Evolutionary conservation across 2,329 filamentous ascomycete genomes (phyloP).

Genomic region (Cladosporium halotolerans): DNA sequence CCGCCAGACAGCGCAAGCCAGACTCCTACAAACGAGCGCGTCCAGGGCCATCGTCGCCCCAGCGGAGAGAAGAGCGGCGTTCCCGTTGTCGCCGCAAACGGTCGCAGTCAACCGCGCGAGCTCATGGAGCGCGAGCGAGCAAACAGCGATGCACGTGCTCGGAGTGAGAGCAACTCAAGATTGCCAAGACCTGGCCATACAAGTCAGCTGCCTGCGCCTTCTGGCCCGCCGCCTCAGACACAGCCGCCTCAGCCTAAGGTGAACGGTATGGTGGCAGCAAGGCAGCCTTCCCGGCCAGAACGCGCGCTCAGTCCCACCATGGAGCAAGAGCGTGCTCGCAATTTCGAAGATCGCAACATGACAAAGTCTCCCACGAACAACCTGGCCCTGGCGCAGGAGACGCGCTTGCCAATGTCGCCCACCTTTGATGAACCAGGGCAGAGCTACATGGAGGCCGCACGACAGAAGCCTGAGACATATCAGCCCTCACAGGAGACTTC

Average conservation of each 20-base stretch:
- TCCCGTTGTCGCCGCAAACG: slow-evolving; percentile 3
- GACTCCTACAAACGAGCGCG: slow-evolving; percentile 28
- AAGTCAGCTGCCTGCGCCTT: slow-evolving; percentile 49
- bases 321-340: slow-evolving; percentile 24
- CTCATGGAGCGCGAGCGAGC: slow-evolving; percentile 25
- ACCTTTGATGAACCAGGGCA: slow-evolving; percentile 6
- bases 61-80: slow-evolving; percentile 26
- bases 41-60: slow-evolving; percentile 26
- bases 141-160: slow-evolving; percentile 15
- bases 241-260: slow-evolving; percentile 34
- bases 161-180: slow-evolving; percentile 43
- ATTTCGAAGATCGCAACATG: slow-evolving; percentile 21
- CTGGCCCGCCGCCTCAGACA: slow-evolving; percentile 59
- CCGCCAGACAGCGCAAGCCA: slow-evolving; percentile 53
- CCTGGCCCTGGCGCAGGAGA: slow-evolving; percentile 4
- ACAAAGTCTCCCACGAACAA: slow-evolving; percentile 13
- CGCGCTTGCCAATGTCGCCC: slow-evolving; percentile 13
- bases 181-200: slow-evolving; percentile 51
- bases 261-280: slow-evolving; percentile 19
- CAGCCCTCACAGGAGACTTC: slow-evolving; percentile 25
- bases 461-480: slow-evolving; percentile 27
- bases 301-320: slow-evolving; percentile 25
- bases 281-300: slow-evolving; percentile 28
- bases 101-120: slow-evolving; percentile 20
- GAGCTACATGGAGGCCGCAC: slow-evolving; percentile 1